Percentiles rank a stretch among this genome's conserved stretches.
phyloP scores from a whole-genome alignment of 2,329 filamentous ascomycete species.

The Fusarium palustre region DNA sequence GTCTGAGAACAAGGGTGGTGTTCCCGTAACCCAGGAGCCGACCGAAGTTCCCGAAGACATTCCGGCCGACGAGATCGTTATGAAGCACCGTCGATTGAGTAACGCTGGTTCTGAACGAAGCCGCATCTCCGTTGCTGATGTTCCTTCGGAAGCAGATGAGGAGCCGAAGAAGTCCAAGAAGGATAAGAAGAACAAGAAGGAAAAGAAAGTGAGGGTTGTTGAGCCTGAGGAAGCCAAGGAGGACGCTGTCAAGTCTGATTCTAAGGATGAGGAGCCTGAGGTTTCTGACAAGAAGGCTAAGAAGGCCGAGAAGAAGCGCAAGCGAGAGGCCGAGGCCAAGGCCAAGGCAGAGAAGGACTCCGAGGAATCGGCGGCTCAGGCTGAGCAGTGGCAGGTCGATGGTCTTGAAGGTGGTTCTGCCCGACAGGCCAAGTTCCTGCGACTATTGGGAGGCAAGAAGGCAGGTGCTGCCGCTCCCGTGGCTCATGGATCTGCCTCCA shows the following conservation, averaged over 20 bases:
- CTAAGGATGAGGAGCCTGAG: conserved; percentile 27
- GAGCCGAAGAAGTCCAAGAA: conserved; percentile 43
- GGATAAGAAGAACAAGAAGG: conserved; percentile 49
- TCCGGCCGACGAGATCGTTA: conserved; percentile 48
- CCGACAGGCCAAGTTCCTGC: conserved; percentile 68
- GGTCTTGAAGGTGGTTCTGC: conserved; percentile 63
- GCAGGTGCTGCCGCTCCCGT: conserved; percentile 50
- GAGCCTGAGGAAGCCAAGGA: conserved; percentile 38
- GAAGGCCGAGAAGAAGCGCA: conserved; percentile 54
- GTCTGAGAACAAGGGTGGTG: conserved; percentile 44
- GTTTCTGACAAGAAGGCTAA: conserved; percentile 49
- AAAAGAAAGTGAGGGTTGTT: conserved; percentile 36
- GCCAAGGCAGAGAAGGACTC: conserved; percentile 34
- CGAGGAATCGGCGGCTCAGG: conserved; percentile 27
- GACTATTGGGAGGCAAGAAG: conserved; percentile 66
- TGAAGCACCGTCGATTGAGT: conserved; percentile 50
- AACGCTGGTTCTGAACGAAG: conserved; percentile 46
- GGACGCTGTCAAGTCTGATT: conserved; percentile 26
- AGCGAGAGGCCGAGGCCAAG: conserved; percentile 47
- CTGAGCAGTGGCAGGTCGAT: conserved; percentile 65
- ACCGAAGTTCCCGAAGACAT: conserved; percentile 40
- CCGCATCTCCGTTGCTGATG: conserved; percentile 30
- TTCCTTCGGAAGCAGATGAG: conserved; percentile 34
- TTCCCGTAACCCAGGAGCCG: conserved; percentile 32
- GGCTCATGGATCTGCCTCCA: conserved; percentile 15